Evolutionary conservation across 1,284 basidiomycete genomes (phyloP).

Genomic region (Leccinum subrobustum): DNA sequence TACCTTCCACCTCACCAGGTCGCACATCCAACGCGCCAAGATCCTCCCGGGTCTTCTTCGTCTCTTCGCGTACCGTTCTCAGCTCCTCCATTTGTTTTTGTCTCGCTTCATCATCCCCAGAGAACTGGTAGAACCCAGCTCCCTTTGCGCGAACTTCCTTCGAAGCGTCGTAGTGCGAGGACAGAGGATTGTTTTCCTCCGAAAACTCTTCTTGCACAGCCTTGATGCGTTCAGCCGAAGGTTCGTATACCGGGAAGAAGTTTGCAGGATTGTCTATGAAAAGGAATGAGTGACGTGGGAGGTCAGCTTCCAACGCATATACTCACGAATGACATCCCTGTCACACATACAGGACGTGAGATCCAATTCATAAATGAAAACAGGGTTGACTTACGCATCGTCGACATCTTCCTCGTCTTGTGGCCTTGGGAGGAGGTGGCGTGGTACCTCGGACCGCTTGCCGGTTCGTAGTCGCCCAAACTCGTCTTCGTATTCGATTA

Average conservation of each 20-base stretch:
- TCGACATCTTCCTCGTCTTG: conserved; percentile 39
- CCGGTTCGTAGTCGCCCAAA: conserved; percentile 75
- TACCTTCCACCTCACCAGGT: conserved; percentile 67
- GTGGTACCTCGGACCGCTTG: conserved; percentile 74
- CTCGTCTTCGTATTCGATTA: conserved; percentile 85
- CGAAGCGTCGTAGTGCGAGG: conserved; percentile 80
- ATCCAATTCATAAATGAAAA: conserved; percentile 1
- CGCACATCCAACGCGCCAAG: conserved; percentile 54
- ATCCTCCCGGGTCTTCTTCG: conserved; percentile 61
- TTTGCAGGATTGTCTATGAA: conserved; percentile 70
- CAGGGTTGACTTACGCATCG: conserved; percentile 49
- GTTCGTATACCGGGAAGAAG: conserved; percentile 85
- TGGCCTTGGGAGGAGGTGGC: conserved; percentile 48
- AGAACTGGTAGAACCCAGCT: conserved; percentile 89
- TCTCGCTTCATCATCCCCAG: conserved; percentile 75
- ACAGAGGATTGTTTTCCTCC: conserved; percentile 73
- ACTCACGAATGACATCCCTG: conserved; percentile 61
- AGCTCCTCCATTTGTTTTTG: conserved; percentile 79
- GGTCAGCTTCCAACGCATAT: conserved; percentile 27
- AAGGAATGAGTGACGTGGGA: not conserved
- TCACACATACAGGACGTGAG: conserved; percentile 13
- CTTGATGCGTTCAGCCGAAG: conserved; percentile 74
- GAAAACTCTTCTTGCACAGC: conserved; percentile 73
- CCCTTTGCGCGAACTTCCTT: conserved; percentile 85
- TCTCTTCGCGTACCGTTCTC: conserved; percentile 65